Base-by-base conservation (phyloP, 1,284 basidiomycete species). In the Spongispora temasekensis region DNA sequence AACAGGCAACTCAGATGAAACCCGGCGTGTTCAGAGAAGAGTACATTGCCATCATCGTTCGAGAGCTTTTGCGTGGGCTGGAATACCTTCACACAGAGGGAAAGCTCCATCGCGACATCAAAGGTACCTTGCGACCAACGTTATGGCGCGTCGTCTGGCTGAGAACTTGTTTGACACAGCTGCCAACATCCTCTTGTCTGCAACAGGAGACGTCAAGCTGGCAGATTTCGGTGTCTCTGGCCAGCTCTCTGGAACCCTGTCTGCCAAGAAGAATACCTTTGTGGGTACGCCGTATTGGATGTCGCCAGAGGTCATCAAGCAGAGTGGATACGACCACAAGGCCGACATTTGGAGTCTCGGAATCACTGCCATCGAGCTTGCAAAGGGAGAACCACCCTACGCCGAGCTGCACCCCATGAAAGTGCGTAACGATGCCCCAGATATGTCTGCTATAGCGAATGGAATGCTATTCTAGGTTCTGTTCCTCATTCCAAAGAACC, bases 331-430 rank as follows among this genome's bases (percentile, higher is more conserved):
- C 76, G 97, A 98, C 71, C 93, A 96, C 76, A 98, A 98, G 74
- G 97, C 97, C 13, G 97, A 99, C 75, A 98, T 99, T 55, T 97
- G 95, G 95, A 94, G 91, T 75, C 78, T 97, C 66, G 94, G 94
- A 6, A 99, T 99, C 73, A 98, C 97, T 5, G 94, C 95, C 13
- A 98, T 99, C 68, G 97, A 99, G 76, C 81, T 99, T 66, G 97
- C 97, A 1, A 95, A 93, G 77, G 97, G 97, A 44, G 96, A 98
- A 72, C 97, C 97, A 23, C 97, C 97, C 3, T 98, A 98, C 71
- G 95, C 97, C 2, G 95, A 98, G 68, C 78, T 98, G 51, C 97
- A 99, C 78, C 97, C 97, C 5, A 99, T 99, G 97, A 98, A 98
- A 84, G 94, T 91, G 63, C 30, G 73, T 64, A 15, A 19, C 34